Percentiles rank a stretch among this genome's conserved stretches.
Conservation (phyloP, 169 alveolate species). For the Ichthyophthirius multifiliis region DNA sequence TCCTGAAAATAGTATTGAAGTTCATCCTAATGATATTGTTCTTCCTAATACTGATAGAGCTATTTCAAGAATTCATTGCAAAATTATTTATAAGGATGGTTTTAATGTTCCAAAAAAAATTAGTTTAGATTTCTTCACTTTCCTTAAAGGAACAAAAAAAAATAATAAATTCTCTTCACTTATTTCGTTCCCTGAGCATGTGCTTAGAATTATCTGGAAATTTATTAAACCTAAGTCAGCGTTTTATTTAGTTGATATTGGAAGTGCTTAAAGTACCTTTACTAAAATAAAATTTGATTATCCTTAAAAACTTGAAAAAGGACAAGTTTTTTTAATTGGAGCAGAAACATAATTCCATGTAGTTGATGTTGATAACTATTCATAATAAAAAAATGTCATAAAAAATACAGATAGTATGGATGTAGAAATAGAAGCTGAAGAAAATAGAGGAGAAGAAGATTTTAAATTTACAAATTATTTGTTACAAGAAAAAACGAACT, state of each 20-base stretch:
- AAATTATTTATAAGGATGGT: conserved; percentile 44
- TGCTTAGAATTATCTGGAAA: background rate
- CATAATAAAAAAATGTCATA: background rate
- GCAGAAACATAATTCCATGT: conserved; percentile 13
- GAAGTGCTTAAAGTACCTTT: conserved; percentile 10
- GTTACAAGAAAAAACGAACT: background rate
- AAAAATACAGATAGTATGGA: background rate
- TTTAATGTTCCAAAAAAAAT: background rate
- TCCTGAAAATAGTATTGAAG: background rate
- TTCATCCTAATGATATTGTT: conserved; percentile 44
- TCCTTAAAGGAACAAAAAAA: too few species aligned
- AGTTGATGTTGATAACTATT: background rate
- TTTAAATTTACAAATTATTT: background rate
- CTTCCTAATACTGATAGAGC: conserved; percentile 44
- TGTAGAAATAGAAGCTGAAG: background rate
- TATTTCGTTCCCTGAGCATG: background rate
- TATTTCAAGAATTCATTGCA: conserved; percentile 44
- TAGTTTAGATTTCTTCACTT: too few species aligned
- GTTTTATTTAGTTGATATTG: conserved; percentile 7
- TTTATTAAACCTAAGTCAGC: background rate
- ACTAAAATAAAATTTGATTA: background rate
- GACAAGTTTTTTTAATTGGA: conserved; percentile 7
- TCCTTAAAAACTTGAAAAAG: background rate
- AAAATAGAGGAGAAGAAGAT: background rate
- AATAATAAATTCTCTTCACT: too few species aligned